These are phyloP conservation scores for Saccharomycopsis selenospora DNA, from an alignment of 805 yeast genomes.

Conservation along the genomic window DNA sequence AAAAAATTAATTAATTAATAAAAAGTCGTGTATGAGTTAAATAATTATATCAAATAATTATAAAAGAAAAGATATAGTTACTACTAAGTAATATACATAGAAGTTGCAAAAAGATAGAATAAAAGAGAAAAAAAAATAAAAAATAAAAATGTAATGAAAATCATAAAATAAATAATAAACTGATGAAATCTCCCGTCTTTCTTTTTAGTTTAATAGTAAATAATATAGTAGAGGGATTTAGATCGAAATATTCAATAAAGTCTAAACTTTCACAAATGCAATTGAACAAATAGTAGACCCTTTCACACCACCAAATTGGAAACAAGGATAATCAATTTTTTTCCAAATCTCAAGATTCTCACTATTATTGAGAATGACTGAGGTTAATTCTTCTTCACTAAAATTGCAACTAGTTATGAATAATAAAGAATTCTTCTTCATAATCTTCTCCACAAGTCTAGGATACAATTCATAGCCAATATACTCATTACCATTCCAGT, in stretches of 20 bases:
- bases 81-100: too few relatives aligned
- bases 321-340: constrained; percentile 67
- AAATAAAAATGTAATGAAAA: too few relatives aligned
- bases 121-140: background rate
- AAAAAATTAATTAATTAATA: too few relatives aligned
- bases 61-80: too few relatives aligned
- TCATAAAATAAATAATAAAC: too few relatives aligned
- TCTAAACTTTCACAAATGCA: constrained; percentile 51
- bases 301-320: constrained; percentile 81
- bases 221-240: too few relatives aligned
- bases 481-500: constrained; percentile 22
- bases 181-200: too few relatives aligned
- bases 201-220: too few relatives aligned
- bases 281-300: constrained; percentile 87
- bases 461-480: constrained; percentile 54
- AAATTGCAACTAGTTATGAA: constrained; percentile 91
- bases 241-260: too few relatives aligned
- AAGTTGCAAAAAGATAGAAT: background rate
- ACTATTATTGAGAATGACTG: constrained; percentile 37
- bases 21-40: too few relatives aligned
- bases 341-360: constrained; percentile 52
- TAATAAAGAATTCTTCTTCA: constrained; percentile 51
- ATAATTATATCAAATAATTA: too few relatives aligned
- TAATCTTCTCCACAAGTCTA: constrained; percentile 44
- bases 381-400: constrained; percentile 67